Conservation (phyloP, 257 asterid species). For the Capsicum pubescens region DNA sequence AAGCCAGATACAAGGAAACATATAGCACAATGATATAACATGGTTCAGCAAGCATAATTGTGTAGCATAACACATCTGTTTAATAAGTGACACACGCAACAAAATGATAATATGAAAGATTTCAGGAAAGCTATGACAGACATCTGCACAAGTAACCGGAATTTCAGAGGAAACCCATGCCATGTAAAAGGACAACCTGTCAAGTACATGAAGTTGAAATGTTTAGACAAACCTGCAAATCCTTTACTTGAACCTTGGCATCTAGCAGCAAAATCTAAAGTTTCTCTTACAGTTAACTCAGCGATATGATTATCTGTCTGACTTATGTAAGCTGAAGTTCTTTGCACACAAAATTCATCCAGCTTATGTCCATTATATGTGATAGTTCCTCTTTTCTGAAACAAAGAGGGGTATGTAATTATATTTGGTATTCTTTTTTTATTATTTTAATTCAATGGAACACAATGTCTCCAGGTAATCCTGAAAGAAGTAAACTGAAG, state of each 20-base stretch:
- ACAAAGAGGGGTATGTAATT: constrained; percentile 31
- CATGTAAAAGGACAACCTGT: constrained; percentile 8
- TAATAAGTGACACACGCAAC: neutral
- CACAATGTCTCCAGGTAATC: constrained; percentile 1
- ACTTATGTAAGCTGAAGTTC: constrained; percentile 83
- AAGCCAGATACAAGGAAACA: neutral
- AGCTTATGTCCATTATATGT: constrained; percentile 75
- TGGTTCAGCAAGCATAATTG: constrained; percentile 13
- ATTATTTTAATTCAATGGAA: neutral
- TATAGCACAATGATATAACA: neutral
- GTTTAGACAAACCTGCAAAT: constrained; percentile 57
- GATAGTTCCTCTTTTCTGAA: constrained; percentile 70
- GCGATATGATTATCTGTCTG: constrained; percentile 92
- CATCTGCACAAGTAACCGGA: constrained; percentile 11
- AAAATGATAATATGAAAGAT: constrained; percentile 8
- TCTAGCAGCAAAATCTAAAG: constrained; percentile 89
- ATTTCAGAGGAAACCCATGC: constrained; percentile 11
- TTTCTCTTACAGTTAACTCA: constrained; percentile 90
- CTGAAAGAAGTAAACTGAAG: neutral
- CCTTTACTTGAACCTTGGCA: constrained; percentile 87
- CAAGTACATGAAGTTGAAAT: constrained; percentile 6
- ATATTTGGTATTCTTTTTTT: constrained; percentile 7
- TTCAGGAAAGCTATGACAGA: neutral
- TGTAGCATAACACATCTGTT: neutral
- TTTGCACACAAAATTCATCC: constrained; percentile 68